Conservation (phyloP, 179 eudicot genomes). For the Carnegiea gigantea region DNA sequence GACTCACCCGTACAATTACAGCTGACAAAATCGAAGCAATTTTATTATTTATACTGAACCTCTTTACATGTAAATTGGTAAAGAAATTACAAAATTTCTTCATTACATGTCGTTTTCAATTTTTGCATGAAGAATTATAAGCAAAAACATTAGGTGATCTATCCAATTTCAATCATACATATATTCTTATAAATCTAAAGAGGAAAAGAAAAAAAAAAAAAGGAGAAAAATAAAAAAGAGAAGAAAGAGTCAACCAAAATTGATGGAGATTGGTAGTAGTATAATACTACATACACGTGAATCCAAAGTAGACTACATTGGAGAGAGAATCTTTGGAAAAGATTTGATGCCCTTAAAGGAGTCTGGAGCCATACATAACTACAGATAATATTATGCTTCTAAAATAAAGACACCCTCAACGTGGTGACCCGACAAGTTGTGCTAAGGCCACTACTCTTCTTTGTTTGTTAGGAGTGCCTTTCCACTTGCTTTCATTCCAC, state of each 20-base stretch:
- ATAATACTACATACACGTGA: slow-evolving; percentile 10
- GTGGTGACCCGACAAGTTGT: slow-evolving; percentile 28
- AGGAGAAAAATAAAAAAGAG: background rate
- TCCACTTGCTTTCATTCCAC: slow-evolving; percentile 20
- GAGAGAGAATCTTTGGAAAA: slow-evolving; percentile 12
- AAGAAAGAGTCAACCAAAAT: background rate
- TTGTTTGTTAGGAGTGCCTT: slow-evolving; percentile 23
- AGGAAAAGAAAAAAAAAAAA: background rate
- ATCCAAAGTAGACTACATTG: slow-evolving; percentile 14
- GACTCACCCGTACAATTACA: no score
- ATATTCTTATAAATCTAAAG: background rate
- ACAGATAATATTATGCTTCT: background rate
- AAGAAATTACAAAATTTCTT: background rate
- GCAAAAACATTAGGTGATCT: background rate
- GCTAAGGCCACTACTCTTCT: slow-evolving; percentile 28
- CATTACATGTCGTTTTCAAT: background rate
- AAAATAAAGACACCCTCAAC: slow-evolving; percentile 8
- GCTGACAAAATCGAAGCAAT: no score
- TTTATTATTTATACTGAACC: background rate
- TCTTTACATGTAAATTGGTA: background rate
- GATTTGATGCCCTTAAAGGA: slow-evolving; percentile 33
- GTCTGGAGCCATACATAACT: slow-evolving; percentile 8
- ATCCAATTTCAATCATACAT: background rate
- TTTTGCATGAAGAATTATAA: no score
- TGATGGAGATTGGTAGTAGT: background rate